These are phyloP conservation scores for Heliamphora pulchella DNA, from an alignment of 179 eudicot species.

Conservation along the genomic window DNA sequence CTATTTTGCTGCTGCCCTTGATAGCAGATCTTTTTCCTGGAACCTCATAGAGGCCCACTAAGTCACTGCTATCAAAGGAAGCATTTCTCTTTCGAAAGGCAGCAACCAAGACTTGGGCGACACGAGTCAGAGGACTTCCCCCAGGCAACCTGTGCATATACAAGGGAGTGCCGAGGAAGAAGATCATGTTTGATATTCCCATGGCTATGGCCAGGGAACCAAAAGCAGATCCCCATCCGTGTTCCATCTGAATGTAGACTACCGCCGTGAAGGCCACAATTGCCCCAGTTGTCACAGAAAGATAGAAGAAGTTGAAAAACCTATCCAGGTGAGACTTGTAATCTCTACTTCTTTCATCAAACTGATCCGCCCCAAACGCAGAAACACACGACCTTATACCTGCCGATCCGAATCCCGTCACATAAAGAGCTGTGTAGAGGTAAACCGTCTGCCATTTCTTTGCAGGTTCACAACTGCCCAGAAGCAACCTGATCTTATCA, in stretches of 20 bases:
- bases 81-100: slow-evolving; percentile 67
- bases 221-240: slow-evolving; percentile 86
- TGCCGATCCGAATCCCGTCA: slow-evolving; percentile 88
- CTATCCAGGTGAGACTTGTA: slow-evolving; percentile 72
- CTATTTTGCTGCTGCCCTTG: slow-evolving; percentile 67
- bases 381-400: slow-evolving; percentile 92
- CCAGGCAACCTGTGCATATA: slow-evolving; percentile 86
- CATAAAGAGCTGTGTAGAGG: slow-evolving; percentile 55
- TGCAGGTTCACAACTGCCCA: slow-evolving; percentile 73
- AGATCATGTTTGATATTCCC: slow-evolving; percentile 67
- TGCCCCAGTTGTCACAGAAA: slow-evolving; percentile 77
- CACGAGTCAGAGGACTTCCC: slow-evolving; percentile 83
- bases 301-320: slow-evolving; percentile 79
- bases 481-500: slow-evolving; percentile 49
- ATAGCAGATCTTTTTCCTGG: slow-evolving; percentile 75
- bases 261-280: slow-evolving; percentile 79
- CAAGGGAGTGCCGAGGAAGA: slow-evolving; percentile 75
- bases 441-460: slow-evolving; percentile 78
- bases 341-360: slow-evolving; percentile 61
- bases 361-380: slow-evolving; percentile 89
- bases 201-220: slow-evolving; percentile 75
- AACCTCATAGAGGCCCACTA: slow-evolving; percentile 75
- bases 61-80: slow-evolving; percentile 52
- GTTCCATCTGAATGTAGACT: slow-evolving; percentile 73
- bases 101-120: slow-evolving; percentile 76